Evolutionary conservation across 2,329 filamentous ascomycete species (phyloP).

Genomic region (Colletotrichum costaricense): DNA sequence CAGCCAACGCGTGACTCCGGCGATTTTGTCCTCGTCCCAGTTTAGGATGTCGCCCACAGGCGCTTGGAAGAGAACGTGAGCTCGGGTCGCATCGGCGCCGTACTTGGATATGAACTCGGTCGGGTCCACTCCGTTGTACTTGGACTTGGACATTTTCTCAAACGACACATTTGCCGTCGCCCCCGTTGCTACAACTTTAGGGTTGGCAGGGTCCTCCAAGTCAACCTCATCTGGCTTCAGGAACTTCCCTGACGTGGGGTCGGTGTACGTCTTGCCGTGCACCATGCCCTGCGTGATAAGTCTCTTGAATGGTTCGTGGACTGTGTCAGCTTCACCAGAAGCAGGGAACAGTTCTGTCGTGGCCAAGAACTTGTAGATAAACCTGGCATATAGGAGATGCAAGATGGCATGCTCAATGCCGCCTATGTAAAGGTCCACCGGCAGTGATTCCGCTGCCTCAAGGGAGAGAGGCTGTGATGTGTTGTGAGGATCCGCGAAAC

Average conservation of each 20-base stretch:
- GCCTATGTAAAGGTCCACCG: constrained; percentile 89
- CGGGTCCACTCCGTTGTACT: constrained; percentile 91
- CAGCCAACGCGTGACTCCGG: constrained; percentile 86
- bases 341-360: constrained; percentile 61
- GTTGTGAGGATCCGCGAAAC: constrained; percentile 81
- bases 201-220: constrained; percentile 63
- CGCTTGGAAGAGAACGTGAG: constrained; percentile 90
- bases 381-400: constrained; percentile 88
- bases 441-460: constrained; percentile 69
- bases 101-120: constrained; percentile 77
- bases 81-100: constrained; percentile 85
- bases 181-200: constrained; percentile 72
- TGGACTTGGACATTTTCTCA: constrained; percentile 97
- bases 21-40: constrained; percentile 88
- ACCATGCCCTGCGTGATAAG: constrained; percentile 94
- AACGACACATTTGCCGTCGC: constrained; percentile 71
- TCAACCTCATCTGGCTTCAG: constrained; percentile 82
- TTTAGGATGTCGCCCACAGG: constrained; percentile 86
- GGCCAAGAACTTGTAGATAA: constrained; percentile 88
- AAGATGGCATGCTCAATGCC: constrained; percentile 93
- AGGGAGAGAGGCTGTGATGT: constrained; percentile 69
- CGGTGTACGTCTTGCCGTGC: constrained; percentile 84
- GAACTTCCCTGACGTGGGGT: constrained; percentile 81
- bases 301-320: constrained; percentile 82
- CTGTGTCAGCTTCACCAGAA: constrained; percentile 44